Base-by-base conservation (phyloP, 1,139 yeast species). In the Oligophagozyma castellii region DNA sequence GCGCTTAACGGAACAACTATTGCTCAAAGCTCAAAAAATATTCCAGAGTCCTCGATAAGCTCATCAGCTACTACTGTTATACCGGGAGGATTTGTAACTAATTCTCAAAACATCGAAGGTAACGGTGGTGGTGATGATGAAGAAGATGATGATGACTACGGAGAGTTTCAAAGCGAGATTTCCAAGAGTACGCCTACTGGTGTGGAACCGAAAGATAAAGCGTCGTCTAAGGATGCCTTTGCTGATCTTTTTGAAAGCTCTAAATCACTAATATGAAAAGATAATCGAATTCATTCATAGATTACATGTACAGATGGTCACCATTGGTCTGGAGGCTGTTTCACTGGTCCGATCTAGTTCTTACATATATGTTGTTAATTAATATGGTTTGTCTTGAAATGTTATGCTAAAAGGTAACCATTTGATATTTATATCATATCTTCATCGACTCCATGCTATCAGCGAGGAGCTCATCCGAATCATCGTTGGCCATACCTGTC, bases 401-500 rank as follows among this genome's bases (percentile, higher is more conserved):
- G 5, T 12, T 6, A 21, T 21, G 12, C n/a, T 5, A 21, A 21
- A 13, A 21, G 5, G 23, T 6, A 21, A 21, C 12, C n/a, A 10
- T 21, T 11, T n/a, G 23, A 10, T 21, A 5, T 13, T 14, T 23
- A 23, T 10, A 23, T 11, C n/a, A 11, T 8, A 18, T 18, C 8
- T 8, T 8, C 20, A 8, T 24, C 14, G 18, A 13, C 16, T 19
- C 8, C 11, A 19, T 34, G 12, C 26, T 32, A 16, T 32, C 30
- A n/a, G 34, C 40, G 12, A 21, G 32, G 8, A 33, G 38, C 12
- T 46, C 53, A 12, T 31, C 35, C 13, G 43, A 55, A 5, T 54
- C 62, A 10, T 53, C 70, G 12, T 51, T 60, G 25, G 56, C 68
- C 45, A 84, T 66, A 28, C 96, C 96, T 48, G 67, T 68, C 48